phyloP scores from a whole-genome alignment of 2,329 filamentous ascomycete species.

The Trichoderma brevicompactum region DNA sequence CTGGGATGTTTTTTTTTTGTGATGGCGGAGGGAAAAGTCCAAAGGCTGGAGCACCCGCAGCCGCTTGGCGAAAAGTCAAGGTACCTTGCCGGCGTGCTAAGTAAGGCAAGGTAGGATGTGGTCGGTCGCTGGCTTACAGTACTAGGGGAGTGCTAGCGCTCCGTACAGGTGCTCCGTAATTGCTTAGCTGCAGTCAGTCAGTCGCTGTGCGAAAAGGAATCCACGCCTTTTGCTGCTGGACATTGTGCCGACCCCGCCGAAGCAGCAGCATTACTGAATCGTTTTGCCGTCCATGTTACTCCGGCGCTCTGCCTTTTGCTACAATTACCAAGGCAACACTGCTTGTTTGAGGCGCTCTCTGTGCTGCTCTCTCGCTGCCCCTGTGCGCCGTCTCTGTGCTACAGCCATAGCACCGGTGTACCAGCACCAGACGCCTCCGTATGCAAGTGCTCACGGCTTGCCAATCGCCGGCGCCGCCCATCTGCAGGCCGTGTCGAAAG shows the following conservation, averaged over 20 bases:
- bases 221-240: too few species aligned
- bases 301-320: too few species aligned
- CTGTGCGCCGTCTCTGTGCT: not conserved
- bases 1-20: constrained; percentile 19
- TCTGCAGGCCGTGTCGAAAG: constrained; percentile 13
- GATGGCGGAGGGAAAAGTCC: constrained; percentile 27
- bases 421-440: not conserved
- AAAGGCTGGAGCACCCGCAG: constrained; percentile 7
- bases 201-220: not conserved
- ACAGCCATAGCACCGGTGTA: not conserved
- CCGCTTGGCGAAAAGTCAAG: constrained; percentile 20
- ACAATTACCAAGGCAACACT: too few species aligned
- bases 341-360: too few species aligned
- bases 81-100: constrained; percentile 19
- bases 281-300: too few species aligned
- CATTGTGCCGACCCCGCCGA: too few species aligned
- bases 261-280: too few species aligned
- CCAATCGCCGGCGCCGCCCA: constrained; percentile 18
- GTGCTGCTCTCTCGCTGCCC: too few species aligned
- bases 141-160: not conserved
- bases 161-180: too few species aligned
- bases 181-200: not conserved
- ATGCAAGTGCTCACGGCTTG: constrained; percentile 19
- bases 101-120: not conserved
- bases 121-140: not conserved